Evolutionary conservation across 805 yeast genomes (phyloP).

Genomic region (Yamadazyma laniorum): DNA sequence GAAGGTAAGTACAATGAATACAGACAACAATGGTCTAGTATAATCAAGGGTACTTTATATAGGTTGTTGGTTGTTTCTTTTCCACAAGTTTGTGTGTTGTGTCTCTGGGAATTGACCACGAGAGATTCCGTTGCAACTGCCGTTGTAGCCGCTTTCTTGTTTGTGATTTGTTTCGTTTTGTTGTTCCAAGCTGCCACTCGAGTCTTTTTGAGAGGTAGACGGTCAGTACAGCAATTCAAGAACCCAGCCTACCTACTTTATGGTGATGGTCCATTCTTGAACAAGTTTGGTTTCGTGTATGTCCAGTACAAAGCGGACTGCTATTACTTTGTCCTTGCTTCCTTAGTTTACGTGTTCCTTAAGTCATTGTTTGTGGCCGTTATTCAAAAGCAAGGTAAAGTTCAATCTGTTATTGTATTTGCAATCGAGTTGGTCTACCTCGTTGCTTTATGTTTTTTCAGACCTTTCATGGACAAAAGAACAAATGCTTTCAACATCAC

Average conservation of each 20-base stretch:
- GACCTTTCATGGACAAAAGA: slow-evolving; percentile 93
- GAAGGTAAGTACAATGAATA: slow-evolving; percentile 70
- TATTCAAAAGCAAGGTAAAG: slow-evolving; percentile 75
- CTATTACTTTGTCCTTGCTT: slow-evolving; percentile 75
- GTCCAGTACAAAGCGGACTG: slow-evolving; percentile 86
- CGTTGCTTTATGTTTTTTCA: slow-evolving; percentile 58
- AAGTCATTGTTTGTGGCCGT: slow-evolving; percentile 86
- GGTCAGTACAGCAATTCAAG: slow-evolving; percentile 68
- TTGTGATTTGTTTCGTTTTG: slow-evolving; percentile 55
- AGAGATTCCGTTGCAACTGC: slow-evolving; percentile 82
- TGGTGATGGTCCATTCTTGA: slow-evolving; percentile 78
- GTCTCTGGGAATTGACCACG: slow-evolving; percentile 86
- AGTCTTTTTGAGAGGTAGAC: slow-evolving; percentile 72
- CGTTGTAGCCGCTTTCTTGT: slow-evolving; percentile 72
- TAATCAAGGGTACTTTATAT: slow-evolving; percentile 85
- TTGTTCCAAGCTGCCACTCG: slow-evolving; percentile 70
- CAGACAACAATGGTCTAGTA: slow-evolving; percentile 78
- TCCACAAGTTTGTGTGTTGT: slow-evolving; percentile 79
- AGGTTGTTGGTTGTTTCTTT: slow-evolving; percentile 80
- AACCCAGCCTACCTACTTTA: slow-evolving; percentile 90
- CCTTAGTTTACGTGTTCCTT: slow-evolving; percentile 62
- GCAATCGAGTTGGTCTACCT: slow-evolving; percentile 73
- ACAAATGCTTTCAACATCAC: slow-evolving; percentile 92
- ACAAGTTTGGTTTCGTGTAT: slow-evolving; percentile 88
- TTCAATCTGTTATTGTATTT: slow-evolving; percentile 75